phyloP scores from a whole-genome alignment of 2,329 filamentous ascomycete genomes.

The Alternaria atra region DNA sequence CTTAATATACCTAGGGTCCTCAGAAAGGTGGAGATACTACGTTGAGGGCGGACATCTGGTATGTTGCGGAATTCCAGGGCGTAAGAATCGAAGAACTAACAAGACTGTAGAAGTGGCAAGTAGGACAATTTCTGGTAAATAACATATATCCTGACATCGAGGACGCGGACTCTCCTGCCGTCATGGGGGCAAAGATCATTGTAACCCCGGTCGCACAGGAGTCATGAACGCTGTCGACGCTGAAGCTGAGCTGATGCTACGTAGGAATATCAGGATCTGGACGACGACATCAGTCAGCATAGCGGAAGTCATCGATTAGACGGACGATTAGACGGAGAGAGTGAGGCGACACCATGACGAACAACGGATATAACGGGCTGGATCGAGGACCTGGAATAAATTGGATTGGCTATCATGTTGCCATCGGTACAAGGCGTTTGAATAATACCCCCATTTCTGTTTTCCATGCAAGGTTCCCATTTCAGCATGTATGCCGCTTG shows the following conservation, averaged over 20 bases:
- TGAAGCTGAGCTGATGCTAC: conserved; percentile 11
- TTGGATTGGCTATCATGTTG: neutral
- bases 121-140: conserved; percentile 22
- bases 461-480: neutral
- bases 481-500: neutral
- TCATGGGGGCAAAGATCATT: conserved; percentile 8
- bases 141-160: conserved; percentile 21
- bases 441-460: conserved; percentile 8
- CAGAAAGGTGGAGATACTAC: conserved; percentile 25
- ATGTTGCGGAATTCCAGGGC: neutral
- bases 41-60: conserved; percentile 20
- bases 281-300: conserved; percentile 1
- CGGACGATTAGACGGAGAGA: neutral
- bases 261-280: conserved; percentile 4
- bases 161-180: conserved; percentile 5
- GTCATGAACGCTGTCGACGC: conserved; percentile 1
- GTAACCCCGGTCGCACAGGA: conserved; percentile 10
- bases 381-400: conserved; percentile 2
- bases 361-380: neutral
- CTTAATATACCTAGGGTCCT: conserved; percentile 24
- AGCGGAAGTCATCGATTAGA: neutral
- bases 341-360: conserved; percentile 1
- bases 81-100: neutral
- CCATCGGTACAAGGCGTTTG: neutral
- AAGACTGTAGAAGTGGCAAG: conserved; percentile 19